Evolutionary conservation across 202 grass and related monocot genomes (phyloP), one percentile per base, ranked within the genome.

Genomic region (Carex arenaria): DNA sequence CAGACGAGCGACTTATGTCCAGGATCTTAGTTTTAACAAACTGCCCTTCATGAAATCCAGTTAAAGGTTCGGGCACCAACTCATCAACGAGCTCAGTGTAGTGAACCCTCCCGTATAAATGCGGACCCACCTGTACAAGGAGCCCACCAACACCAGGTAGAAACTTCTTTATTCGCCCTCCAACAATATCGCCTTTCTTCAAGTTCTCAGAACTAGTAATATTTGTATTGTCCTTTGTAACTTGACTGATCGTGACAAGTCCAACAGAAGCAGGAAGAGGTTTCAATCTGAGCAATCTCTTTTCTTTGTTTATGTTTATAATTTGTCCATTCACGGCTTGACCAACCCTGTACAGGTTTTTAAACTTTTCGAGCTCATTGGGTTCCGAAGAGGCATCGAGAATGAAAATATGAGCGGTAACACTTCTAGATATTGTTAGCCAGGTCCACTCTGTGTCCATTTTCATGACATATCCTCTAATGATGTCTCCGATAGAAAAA

Each of bases 1-100:
- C 95, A 62, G 85, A 86, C 40, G 89, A 91, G 54, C 82, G 92
- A 67, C 66, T 82, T 85, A 95, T 84, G 80, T 90, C 78, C 11
- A 98, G 68, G 34, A 95, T 90, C 89, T 87, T 98, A 80, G 92
- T 91, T 83, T 98, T 98, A 72, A 98, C 95, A 86, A 98, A 98
- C 54, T 98, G 92, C 0, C 95, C 92, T 80, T 98, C 95, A 34
- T 83, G 84, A 83, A 91, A 95, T 78, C 86, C 83, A 87, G 84
- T 82, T 38, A 93, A 42, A 61, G 92, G 95, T 86, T 93, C 81
- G 38, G 84, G 77, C 77, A 93, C 85, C 95, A 91, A 98, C 6
- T 85, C 87, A 80, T 95, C 92, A n/a, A 90, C 78, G 85, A 98
- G 88, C 86, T 98, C 95, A 72, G 92, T 95, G 86, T 98, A 95